These are phyloP conservation scores for Draba incana DNA, from an alignment of 345 rosid genomes.

Conservation along the genomic window DNA sequence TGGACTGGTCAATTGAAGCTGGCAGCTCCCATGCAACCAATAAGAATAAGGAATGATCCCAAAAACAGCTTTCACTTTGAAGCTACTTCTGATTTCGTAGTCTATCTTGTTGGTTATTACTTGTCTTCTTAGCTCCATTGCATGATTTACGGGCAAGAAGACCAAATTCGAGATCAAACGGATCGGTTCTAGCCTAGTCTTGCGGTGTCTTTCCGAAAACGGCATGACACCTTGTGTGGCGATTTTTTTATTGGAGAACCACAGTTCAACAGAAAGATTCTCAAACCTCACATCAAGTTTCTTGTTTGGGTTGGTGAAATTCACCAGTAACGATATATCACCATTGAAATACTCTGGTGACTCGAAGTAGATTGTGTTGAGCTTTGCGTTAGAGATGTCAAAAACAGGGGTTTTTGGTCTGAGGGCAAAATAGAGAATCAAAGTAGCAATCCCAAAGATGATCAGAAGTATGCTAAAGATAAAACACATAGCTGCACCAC, in stretches of 20 bases:
- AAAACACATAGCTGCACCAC: slow-evolving; percentile 69
- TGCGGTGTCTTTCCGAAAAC: slow-evolving; percentile 60
- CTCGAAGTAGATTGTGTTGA: slow-evolving; percentile 76
- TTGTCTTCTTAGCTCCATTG: slow-evolving; percentile 68
- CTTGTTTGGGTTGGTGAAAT: slow-evolving; percentile 79
- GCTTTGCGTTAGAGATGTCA: slow-evolving; percentile 71
- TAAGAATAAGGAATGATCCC: slow-evolving; percentile 76
- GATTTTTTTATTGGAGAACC: slow-evolving; percentile 59
- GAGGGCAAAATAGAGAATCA: slow-evolving; percentile 61
- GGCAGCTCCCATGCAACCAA: slow-evolving; percentile 80
- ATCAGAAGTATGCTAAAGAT: slow-evolving; percentile 75
- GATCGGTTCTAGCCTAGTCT: slow-evolving; percentile 55
- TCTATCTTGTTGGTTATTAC: slow-evolving; percentile 58
- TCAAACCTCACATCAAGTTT: slow-evolving; percentile 70
- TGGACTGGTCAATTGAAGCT: slow-evolving; percentile 66
- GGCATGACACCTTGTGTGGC: slow-evolving; percentile 66
- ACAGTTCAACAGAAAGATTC: slow-evolving; percentile 60
- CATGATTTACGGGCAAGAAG: slow-evolving; percentile 64
- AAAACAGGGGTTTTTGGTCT: slow-evolving; percentile 73
- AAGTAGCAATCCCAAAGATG: slow-evolving; percentile 76
- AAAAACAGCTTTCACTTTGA: slow-evolving; percentile 67
- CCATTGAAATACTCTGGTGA: slow-evolving; percentile 82
- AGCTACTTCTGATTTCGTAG: slow-evolving; percentile 65
- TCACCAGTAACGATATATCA: slow-evolving; percentile 63
- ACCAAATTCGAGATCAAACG: slow-evolving; percentile 79